These are phyloP conservation scores for Penicillium paradoxum DNA, from an alignment of 495 filamentous ascomycete species.

Conservation along the genomic window DNA sequence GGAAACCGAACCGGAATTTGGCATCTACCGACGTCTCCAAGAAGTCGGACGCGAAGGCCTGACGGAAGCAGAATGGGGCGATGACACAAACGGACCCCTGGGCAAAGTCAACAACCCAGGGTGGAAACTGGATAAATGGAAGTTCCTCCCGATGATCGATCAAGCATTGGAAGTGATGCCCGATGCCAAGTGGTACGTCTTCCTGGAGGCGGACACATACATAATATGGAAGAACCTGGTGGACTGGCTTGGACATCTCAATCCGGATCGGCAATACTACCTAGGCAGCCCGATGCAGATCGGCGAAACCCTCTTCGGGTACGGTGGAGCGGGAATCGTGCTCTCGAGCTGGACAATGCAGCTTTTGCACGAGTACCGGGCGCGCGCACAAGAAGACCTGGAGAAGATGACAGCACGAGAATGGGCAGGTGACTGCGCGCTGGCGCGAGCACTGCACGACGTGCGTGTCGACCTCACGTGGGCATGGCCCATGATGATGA, in stretches of 20 bases:
- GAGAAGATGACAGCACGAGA: slow-evolving; percentile 26
- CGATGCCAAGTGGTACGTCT: slow-evolving; percentile 57
- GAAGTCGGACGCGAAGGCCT: slow-evolving; percentile 34
- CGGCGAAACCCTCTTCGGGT: slow-evolving; percentile 46
- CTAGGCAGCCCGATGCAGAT: slow-evolving; percentile 46
- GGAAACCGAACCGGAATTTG: slow-evolving; percentile 39
- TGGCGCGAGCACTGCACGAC: slow-evolving; percentile 37
- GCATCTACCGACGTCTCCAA: slow-evolving; percentile 36
- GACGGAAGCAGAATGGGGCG: slow-evolving; percentile 22
- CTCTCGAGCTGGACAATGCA: slow-evolving; percentile 30
- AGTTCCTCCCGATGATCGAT: slow-evolving; percentile 60
- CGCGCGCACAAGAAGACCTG: slow-evolving; percentile 16
- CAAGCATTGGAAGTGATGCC: slow-evolving; percentile 48
- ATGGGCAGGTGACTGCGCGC: slow-evolving; percentile 38
- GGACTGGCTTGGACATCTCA: slow-evolving; percentile 48
- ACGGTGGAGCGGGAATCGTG: slow-evolving; percentile 60
- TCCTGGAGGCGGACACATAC: slow-evolving; percentile 62
- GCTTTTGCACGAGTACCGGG: slow-evolving; percentile 17
- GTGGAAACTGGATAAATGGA: slow-evolving; percentile 64
- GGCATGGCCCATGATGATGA: slow-evolving; percentile 40
- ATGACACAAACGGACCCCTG: slow-evolving; percentile 32
- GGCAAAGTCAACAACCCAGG: slow-evolving; percentile 40
- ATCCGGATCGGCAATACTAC: slow-evolving; percentile 47
- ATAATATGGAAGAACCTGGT: slow-evolving; percentile 58
- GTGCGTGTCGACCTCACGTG: slow-evolving; percentile 29